A percentile compares a stretch with the other conserved stretches of the same genome.
Conservation (phyloP, 768 basidiomycete species). For the Pulveroboletus sp. region DNA sequence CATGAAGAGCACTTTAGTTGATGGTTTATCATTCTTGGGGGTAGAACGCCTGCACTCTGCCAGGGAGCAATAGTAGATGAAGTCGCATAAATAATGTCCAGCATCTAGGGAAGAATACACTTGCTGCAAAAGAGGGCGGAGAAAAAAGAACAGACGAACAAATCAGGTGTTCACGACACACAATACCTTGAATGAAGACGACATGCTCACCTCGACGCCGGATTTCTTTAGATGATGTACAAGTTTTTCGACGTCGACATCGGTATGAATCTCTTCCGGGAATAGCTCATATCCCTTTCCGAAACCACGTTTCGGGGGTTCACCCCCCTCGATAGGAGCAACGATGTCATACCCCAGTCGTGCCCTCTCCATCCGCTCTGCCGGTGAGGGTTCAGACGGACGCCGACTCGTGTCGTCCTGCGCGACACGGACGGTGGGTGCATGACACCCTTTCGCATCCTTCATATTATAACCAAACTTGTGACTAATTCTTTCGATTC, state of each 20-base stretch:
- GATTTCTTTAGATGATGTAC: conserved; percentile 32
- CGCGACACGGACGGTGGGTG: conserved; percentile 37
- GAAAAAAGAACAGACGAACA: not conserved
- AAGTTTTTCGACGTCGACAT: conserved; percentile 33
- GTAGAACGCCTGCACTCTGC: conserved; percentile 54
- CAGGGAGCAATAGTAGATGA: conserved; percentile 71
- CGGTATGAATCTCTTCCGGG: conserved; percentile 33
- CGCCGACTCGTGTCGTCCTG: conserved; percentile 21
- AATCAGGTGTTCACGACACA: conserved; percentile 5
- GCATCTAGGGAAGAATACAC: conserved; percentile 72
- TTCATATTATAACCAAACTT: conserved; percentile 67
- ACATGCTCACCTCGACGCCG: conserved; percentile 29
- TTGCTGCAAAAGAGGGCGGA: conserved; percentile 37
- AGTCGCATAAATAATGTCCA: conserved; percentile 73
- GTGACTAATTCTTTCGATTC: conserved; percentile 63
- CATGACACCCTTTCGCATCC: conserved; percentile 55
- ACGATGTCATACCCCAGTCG: conserved; percentile 29
- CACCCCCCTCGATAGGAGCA: conserved; percentile 23
- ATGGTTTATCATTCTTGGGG: conserved; percentile 30
- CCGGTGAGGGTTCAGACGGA: conserved; percentile 21
- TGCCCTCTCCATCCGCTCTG: conserved; percentile 27
- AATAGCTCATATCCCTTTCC: conserved; percentile 35
- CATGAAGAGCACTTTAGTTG: conserved; percentile 53
- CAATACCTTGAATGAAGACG: not conserved
- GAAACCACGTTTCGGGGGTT: conserved; percentile 33